Base-by-base conservation (phyloP, 495 filamentous ascomycete genomes). In the Cercophora scortea region DNA sequence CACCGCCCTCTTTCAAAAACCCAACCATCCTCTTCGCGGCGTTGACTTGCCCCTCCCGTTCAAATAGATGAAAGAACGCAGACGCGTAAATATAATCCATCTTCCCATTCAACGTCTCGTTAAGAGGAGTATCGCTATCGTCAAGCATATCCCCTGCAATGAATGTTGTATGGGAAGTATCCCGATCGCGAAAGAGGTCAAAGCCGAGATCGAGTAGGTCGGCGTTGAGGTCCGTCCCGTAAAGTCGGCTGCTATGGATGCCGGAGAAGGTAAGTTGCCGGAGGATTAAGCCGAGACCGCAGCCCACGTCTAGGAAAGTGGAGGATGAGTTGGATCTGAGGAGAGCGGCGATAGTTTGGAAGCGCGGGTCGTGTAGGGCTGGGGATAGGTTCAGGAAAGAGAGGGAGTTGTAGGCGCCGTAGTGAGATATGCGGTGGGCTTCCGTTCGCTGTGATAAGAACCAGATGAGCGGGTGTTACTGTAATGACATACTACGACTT, bases 391-490 rank as follows among this genome's bases (percentile, higher is more conserved):
- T 70, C 1, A 80, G 63, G 56, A 82, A 83, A 2, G 68, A 61
- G 60, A 76, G 78, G 36, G 68, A 65, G 10, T 79, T 77, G 52
- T 81, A 71, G 63, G 76, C 79, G 32, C 77, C 72, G 56, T 79
- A 80, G 9, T 75, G 76, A 51, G 64, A 73, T 16, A 76, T 58
- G 8, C 56, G 57, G 66, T 73, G 77, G 39, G 54, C 49, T 45
- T 56, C 48, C 6, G 51, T 35, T 2, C 54, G 49, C 54, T 56
- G 44, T 47, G 11, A n/a, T n/a, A n/a, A n/a, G n/a, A n/a, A n/a
- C 11, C 13, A 13, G n/a, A n/a, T n/a, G n/a, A n/a, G n/a, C 18
- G 8, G 15, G 18, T 49, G 33, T 38, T 38, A 34, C 13, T 18
- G 34, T n/a, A 40, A 8, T 32, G 6, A 32, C 33, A 16, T n/a